Conservation (phyloP, 768 basidiomycete species). For the Auricularia cornea region DNA sequence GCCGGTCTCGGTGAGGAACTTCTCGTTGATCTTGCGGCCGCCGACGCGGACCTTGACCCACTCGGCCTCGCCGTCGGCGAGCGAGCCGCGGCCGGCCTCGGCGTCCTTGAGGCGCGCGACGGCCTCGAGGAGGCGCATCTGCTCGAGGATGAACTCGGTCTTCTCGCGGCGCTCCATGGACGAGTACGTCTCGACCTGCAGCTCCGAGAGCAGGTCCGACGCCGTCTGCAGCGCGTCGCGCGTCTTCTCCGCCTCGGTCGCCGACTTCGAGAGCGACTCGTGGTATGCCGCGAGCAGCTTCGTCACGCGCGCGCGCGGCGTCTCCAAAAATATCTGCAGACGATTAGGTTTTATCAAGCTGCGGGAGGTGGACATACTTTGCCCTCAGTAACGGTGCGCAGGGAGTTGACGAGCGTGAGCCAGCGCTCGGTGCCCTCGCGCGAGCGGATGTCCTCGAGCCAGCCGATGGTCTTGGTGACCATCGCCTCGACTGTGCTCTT, state of each 20-base stretch:
- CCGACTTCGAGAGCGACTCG: conserved; percentile 52
- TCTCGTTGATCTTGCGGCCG: conserved; percentile 88
- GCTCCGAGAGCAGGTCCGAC: conserved; percentile 84
- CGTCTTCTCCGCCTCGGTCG: conserved; percentile 34
- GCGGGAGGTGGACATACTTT: conserved; percentile 49
- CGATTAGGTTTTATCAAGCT: not conserved
- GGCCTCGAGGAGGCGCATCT: conserved; percentile 83
- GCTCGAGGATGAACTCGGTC: conserved; percentile 95
- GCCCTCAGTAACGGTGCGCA: conserved; percentile 90
- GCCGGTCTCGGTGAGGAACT: conserved; percentile 79
- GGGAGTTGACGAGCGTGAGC: conserved; percentile 82
- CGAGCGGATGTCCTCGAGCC: conserved; percentile 69
- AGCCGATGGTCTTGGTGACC: conserved; percentile 77
- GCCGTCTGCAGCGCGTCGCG: conserved; percentile 70
- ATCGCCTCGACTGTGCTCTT: conserved; percentile 86
- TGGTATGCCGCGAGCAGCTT: conserved; percentile 78
- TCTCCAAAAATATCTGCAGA: conserved; percentile 86
- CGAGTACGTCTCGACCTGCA: conserved; percentile 98
- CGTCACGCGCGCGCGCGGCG: conserved; percentile 90
- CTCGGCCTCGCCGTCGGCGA: conserved; percentile 73
- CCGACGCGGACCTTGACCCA: conserved; percentile 92
- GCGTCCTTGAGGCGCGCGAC: conserved; percentile 70
- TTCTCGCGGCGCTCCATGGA: conserved; percentile 98
- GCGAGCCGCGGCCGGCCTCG: conserved; percentile 39
- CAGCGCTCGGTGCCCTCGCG: conserved; percentile 63